These are phyloP conservation scores for Phytopythium ostracodes DNA, from an alignment of 352 stramenopile genomes.

Conservation along the genomic window DNA sequence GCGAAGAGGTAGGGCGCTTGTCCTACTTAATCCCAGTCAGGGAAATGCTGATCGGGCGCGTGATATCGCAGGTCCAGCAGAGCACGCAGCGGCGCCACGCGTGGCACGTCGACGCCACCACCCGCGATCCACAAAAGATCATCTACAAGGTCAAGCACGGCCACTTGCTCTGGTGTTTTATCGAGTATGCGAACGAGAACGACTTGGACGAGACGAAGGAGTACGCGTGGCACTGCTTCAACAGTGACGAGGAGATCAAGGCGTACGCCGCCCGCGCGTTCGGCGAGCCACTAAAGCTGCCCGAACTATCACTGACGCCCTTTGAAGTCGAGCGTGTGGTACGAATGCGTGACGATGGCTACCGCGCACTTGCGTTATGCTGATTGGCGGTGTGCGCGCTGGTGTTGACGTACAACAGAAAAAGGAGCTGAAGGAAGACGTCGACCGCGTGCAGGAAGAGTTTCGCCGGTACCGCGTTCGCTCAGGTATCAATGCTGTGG, in stretches of 20 bases:
- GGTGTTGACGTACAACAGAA: slow-evolving; percentile 33
- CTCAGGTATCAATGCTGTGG: slow-evolving; percentile 26
- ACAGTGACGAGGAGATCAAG: slow-evolving; percentile 52
- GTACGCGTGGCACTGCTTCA: slow-evolving; percentile 71
- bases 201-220: slow-evolving; percentile 65
- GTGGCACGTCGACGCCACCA: slow-evolving; percentile 44
- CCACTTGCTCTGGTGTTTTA: slow-evolving; percentile 64
- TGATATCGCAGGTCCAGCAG: slow-evolving; percentile 17
- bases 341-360: slow-evolving; percentile 4
- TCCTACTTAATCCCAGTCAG: not conserved
- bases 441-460: slow-evolving; percentile 84
- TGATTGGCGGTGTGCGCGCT: not conserved
- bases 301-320: slow-evolving; percentile 65
- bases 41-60: not conserved
- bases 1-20: slow-evolving; percentile 24
- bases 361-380: not conserved
- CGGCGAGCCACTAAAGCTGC: slow-evolving; percentile 60
- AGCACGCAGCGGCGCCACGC: slow-evolving; percentile 33
- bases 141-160: slow-evolving; percentile 64
- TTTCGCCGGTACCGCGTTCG: slow-evolving; percentile 85
- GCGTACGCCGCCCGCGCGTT: slow-evolving; percentile 48
- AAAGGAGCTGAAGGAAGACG: slow-evolving; percentile 76
- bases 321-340: slow-evolving; percentile 75
- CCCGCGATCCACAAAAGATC: slow-evolving; percentile 58
- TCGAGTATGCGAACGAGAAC: slow-evolving; percentile 75